Evolutionary conservation across 352 stramenopile species (phyloP).

Genomic region (Phytopythium sindhum): DNA sequence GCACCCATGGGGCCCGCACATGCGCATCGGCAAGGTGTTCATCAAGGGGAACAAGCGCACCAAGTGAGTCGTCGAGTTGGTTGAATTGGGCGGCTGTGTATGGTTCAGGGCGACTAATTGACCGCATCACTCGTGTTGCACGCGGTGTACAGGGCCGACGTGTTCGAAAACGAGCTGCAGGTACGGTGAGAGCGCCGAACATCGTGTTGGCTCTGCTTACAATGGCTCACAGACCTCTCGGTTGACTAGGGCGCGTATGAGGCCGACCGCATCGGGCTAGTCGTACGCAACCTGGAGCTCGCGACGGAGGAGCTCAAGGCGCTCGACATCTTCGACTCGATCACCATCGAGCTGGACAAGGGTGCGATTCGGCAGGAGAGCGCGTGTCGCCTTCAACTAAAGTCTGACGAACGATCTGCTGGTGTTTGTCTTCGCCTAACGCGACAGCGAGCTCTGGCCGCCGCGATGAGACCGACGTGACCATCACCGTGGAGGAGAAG

Average conservation of each 20-base stretch:
- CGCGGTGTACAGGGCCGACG: constrained; percentile 41
- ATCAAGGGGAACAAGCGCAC: constrained; percentile 87
- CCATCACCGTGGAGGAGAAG: constrained; percentile 87
- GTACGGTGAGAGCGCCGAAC: constrained; percentile 10
- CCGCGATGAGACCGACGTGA: constrained; percentile 79
- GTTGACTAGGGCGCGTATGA: constrained; percentile 43
- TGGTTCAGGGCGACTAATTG: background rate
- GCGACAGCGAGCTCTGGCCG: constrained; percentile 57
- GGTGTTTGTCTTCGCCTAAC: background rate
- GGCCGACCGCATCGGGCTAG: constrained; percentile 62
- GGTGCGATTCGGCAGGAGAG: constrained; percentile 16
- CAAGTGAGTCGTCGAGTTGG: constrained; percentile 56
- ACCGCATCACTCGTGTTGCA: background rate
- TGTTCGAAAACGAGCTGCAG: constrained; percentile 88
- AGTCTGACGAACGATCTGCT: background rate
- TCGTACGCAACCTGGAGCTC: constrained; percentile 55
- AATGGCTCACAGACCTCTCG: background rate
- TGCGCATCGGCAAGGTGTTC: constrained; percentile 84
- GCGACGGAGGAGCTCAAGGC: constrained; percentile 65
- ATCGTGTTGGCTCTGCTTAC: background rate
- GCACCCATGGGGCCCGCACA: constrained; percentile 72
- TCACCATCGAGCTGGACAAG: constrained; percentile 78
- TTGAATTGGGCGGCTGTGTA: no score
- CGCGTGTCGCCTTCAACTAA: no score
- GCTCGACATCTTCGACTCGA: constrained; percentile 83